A percentile compares a stretch with the other conserved stretches of the same genome.
Evolutionary conservation across 2,329 filamentous ascomycete genomes (phyloP).

Genomic region (Sporothrix dimorphospora): DNA sequence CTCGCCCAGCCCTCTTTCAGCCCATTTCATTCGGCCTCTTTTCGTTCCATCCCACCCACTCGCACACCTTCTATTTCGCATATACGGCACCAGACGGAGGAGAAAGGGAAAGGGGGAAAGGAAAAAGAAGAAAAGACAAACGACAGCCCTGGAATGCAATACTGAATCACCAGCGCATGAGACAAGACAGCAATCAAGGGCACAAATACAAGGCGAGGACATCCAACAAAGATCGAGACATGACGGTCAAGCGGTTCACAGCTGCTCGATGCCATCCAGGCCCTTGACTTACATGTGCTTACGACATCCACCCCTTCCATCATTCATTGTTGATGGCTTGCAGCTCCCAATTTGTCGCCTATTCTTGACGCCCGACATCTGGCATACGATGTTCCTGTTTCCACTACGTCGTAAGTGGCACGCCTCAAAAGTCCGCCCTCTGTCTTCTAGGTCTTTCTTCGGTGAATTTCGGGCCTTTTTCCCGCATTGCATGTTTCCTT

Average conservation of each 20-base stretch:
- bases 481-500: neutral
- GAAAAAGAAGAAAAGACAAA: neutral
- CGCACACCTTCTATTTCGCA: neutral
- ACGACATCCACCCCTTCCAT: neutral
- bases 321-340: neutral
- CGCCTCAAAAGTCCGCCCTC: neutral
- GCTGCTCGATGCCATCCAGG: neutral
- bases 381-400: too few relatives aligned
- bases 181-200: neutral
- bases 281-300: neutral
- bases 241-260: neutral
- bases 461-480: neutral
- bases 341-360: neutral
- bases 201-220: neutral
- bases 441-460: neutral
- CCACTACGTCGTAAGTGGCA: too few relatives aligned
- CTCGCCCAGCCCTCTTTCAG: neutral
- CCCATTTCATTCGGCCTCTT: neutral
- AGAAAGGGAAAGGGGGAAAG: neutral
- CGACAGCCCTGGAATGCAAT: neutral
- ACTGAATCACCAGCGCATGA: constrained; percentile 8
- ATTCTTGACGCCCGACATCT: too few relatives aligned
- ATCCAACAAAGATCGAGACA: neutral
- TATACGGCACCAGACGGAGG: neutral
- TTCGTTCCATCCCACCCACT: neutral